A percentile compares a stretch with the other conserved stretches of the same genome.
Conservation (phyloP, 257 asterid species). For the Solanum virginianum region DNA sequence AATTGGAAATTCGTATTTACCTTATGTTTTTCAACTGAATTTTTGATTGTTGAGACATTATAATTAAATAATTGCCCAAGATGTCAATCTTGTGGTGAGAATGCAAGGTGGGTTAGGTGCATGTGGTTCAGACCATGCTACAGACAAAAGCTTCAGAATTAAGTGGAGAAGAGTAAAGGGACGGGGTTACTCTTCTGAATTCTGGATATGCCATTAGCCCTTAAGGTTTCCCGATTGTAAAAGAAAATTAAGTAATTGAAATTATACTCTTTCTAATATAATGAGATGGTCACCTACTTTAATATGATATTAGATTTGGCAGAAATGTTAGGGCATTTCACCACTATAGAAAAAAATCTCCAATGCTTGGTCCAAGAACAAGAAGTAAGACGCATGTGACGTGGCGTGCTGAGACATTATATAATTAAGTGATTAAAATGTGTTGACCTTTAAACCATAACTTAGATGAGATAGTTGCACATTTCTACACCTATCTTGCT, state of each 20-base stretch:
- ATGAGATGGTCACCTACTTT: background rate
- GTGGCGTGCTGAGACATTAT: background rate
- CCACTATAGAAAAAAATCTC: background rate
- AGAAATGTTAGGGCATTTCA: background rate
- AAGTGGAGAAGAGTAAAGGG: background rate
- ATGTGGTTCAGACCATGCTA: background rate
- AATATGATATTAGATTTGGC: background rate
- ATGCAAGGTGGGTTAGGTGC: background rate
- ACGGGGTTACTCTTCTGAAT: background rate
- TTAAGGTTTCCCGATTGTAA: background rate
- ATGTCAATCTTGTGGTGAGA: background rate
- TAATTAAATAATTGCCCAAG: background rate
- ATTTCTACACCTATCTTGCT: background rate
- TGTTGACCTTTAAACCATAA: background rate
- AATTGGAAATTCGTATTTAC: background rate
- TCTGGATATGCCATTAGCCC: background rate
- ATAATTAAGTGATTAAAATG: background rate
- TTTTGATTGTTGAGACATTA: background rate
- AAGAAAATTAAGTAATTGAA: background rate
- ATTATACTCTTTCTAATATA: background rate
- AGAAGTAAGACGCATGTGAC: background rate
- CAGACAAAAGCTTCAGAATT: background rate
- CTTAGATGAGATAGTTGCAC: background rate
- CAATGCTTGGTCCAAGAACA: background rate
- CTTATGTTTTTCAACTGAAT: background rate